A percentile compares a stretch with the other conserved stretches of the same genome.
Conservation (phyloP, 1,139 yeast genomes). For the Lodderomyces parapsilosis region DNA sequence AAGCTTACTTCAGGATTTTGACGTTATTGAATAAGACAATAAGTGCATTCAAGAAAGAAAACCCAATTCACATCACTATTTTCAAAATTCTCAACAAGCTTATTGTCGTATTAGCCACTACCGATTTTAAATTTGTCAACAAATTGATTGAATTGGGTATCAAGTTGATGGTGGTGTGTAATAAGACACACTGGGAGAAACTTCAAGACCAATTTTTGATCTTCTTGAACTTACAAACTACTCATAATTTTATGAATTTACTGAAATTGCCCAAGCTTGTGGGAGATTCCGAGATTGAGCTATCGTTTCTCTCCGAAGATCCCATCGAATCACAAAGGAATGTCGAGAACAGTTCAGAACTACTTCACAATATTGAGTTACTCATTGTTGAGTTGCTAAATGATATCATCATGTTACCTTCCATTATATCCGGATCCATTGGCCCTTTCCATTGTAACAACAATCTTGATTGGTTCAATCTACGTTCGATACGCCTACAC, state of each 20-base stretch:
- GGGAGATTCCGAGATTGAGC: slow-evolving; percentile 8
- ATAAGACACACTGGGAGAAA: slow-evolving; percentile 30
- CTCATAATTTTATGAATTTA: slow-evolving; percentile 16
- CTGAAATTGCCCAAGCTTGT: slow-evolving; percentile 12
- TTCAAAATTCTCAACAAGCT: slow-evolving; percentile 40
- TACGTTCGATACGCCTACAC: slow-evolving; percentile 23
- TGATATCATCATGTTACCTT: neutral
- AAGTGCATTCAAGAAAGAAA: slow-evolving; percentile 23
- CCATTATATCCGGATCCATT: slow-evolving; percentile 11
- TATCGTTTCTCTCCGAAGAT: slow-evolving; percentile 10
- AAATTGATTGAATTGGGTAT: slow-evolving; percentile 33
- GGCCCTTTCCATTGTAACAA: slow-evolving; percentile 19
- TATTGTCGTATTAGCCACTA: slow-evolving; percentile 29
- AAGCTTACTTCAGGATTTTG: slow-evolving; percentile 23
- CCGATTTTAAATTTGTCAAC: slow-evolving; percentile 30
- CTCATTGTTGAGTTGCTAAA: slow-evolving; percentile 23
- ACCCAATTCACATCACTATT: slow-evolving; percentile 21
- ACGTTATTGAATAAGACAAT: slow-evolving; percentile 21
- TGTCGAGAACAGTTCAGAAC: slow-evolving; percentile 10
- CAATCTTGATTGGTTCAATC: slow-evolving; percentile 26
- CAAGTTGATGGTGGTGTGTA: slow-evolving; percentile 23
- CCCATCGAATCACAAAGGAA: slow-evolving; percentile 7
- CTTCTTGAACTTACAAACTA: slow-evolving; percentile 33
- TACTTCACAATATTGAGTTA: slow-evolving; percentile 21
- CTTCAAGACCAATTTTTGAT: slow-evolving; percentile 33